Percentiles rank a stretch among this genome's conserved stretches.
Conservation (phyloP, 345 rosid genomes). For the Syzygium jambos region DNA sequence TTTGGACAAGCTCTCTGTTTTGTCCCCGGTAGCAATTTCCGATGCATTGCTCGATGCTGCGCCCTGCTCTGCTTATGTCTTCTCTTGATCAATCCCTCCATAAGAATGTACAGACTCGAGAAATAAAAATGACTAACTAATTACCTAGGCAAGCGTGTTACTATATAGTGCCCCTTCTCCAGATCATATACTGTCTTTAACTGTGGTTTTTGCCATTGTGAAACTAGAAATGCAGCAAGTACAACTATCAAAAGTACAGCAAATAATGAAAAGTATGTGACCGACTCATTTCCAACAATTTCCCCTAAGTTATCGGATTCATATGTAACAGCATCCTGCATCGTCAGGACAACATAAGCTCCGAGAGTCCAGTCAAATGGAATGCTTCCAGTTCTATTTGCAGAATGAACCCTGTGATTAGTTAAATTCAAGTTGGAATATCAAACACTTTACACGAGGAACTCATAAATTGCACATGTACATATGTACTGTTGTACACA, state of each 20-base stretch:
- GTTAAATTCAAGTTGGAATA: neutral
- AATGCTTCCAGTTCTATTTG: conserved; percentile 12
- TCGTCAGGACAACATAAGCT: conserved; percentile 28
- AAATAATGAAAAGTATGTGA: conserved; percentile 26
- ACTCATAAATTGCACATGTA: neutral
- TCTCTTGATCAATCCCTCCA: neutral
- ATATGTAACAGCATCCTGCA: conserved; percentile 9
- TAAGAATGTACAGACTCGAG: neutral
- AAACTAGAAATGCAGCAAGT: conserved; percentile 7
- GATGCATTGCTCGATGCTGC: neutral
- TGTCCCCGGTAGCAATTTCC: neutral
- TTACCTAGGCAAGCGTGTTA: conserved; percentile 12
- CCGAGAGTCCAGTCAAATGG: conserved; percentile 44
- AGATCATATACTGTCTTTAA: conserved; percentile 15
- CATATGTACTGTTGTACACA: neutral
- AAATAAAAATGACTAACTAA: neutral
- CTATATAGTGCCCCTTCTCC: conserved; percentile 13
- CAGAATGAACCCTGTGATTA: conserved; percentile 16
- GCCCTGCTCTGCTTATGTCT: neutral
- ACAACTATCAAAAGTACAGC: conserved; percentile 29
- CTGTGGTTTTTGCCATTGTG: conserved; percentile 14
- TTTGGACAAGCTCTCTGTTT: neutral
- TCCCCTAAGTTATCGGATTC: conserved; percentile 8
- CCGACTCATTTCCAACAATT: conserved; percentile 30
- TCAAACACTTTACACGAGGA: neutral